Evolutionary conservation across 73 alveolate genomes (phyloP).

Genomic region (Stentor coeruleus): DNA sequence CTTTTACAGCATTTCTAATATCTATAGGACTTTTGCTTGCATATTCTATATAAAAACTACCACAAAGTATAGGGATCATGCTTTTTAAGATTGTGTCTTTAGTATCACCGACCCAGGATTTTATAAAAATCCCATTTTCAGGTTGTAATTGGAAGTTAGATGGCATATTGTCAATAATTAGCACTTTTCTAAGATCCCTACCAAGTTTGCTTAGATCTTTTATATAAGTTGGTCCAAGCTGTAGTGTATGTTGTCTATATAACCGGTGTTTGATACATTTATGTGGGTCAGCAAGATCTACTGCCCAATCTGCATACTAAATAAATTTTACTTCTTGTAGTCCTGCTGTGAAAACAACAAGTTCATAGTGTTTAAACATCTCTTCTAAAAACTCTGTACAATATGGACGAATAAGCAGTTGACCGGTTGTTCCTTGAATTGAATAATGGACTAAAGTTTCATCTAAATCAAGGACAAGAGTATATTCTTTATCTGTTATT

Average conservation of each 20-base stretch:
- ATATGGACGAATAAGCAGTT: slow-evolving; percentile 87
- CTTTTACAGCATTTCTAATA: not conserved
- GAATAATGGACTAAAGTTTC: slow-evolving; percentile 46
- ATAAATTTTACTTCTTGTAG: slow-evolving; percentile 54
- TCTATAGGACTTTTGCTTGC: not conserved
- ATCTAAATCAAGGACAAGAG: slow-evolving; percentile 52
- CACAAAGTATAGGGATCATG: slow-evolving; percentile 37
- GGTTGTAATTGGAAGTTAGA: slow-evolving; percentile 59
- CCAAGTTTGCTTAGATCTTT: slow-evolving; percentile 71
- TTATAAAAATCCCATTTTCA: slow-evolving; percentile 59
- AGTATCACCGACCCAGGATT: slow-evolving; percentile 76
- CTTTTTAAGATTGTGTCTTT: slow-evolving; percentile 61
- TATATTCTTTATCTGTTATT: slow-evolving; percentile 20
- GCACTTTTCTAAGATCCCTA: slow-evolving; percentile 52
- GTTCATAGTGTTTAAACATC: slow-evolving; percentile 82
- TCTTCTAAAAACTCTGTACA: slow-evolving; percentile 81
- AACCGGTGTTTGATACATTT: slow-evolving; percentile 29
- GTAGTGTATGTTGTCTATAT: slow-evolving; percentile 29
- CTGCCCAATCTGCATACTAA: slow-evolving; percentile 92
- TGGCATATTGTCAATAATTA: slow-evolving; percentile 72
- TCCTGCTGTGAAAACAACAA: slow-evolving; percentile 97
- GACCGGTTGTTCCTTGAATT: slow-evolving; percentile 52
- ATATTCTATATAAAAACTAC: not conserved
- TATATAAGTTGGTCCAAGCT: slow-evolving; percentile 28
- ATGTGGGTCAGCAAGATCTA: slow-evolving; percentile 51